Evolutionary conservation across 1,284 basidiomycete species (phyloP), one percentile per base, ranked within the genome.

Genomic region (Malassezia sp.): DNA sequence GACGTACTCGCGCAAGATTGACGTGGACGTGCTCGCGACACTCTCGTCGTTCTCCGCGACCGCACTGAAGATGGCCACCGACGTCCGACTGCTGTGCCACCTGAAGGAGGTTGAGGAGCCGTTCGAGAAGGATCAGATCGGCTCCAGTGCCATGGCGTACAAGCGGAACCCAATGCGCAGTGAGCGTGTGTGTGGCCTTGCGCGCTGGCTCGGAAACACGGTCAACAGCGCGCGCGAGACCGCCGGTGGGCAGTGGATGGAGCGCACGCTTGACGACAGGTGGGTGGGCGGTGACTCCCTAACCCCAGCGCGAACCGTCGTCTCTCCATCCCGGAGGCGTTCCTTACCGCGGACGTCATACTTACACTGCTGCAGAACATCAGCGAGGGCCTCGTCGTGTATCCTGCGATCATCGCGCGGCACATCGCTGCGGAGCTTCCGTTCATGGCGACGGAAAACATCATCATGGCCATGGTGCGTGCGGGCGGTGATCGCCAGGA

Each of bases 81-180:
- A 97, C 71, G 82, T 97, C 53, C 96, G 67, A 23, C 57, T 69
- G 10, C 52, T 69, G 21, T 69, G 67, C 50, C 61, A 67, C 49
- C 49, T 69, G 10, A 69, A 99, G 77, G 93, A 97, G 79, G 77
- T 99, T 37, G 93, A 99, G 73, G 93, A 99, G 71, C 93, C 93
- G 0, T 97, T 97, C 71, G 93, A 99, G 73, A 86, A 88, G 56
- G 91, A 91, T 42, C 93, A 99, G 75, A 97, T 97, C 60, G 93
- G 93, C n/a, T 71, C 70, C 52, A 69, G 58, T n/a, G 90, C 90
- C 14, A 99, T 99, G 91, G 91, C 93, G 2, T 99, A 99, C 80
- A 97, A 99, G 76, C 80, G 93, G 52, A 97, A 99, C 74, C 93
- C 93, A 1, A 99, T 99, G 93, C 85, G 93, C 45, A 90, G 81